phyloP scores from a whole-genome alignment of 176 grass and related monocot species.

The Ananas comosus region DNA sequence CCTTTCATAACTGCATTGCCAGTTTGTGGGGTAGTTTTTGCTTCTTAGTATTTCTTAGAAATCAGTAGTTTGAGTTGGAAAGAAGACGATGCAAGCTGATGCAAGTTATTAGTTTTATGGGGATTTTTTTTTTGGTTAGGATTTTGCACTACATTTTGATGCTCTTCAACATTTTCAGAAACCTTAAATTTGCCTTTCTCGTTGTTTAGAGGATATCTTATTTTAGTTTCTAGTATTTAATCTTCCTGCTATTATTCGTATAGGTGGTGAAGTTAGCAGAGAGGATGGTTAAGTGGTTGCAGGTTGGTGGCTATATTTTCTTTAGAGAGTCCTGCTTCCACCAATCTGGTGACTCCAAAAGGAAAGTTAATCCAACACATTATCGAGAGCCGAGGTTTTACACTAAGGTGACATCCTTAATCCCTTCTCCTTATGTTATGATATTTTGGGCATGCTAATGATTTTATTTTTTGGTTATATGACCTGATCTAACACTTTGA shows the following conservation, averaged over 20 bases:
- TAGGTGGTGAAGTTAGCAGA: constrained; percentile 68
- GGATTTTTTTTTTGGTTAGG: not conserved
- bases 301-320: constrained; percentile 79
- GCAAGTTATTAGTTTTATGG: not conserved
- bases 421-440: not conserved
- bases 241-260: constrained; percentile 8
- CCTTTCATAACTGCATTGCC: not conserved
- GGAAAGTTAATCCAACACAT: constrained; percentile 93
- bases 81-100: not conserved
- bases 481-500: not conserved
- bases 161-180: not conserved
- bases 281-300: constrained; percentile 76
- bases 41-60: not conserved
- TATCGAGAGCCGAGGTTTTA: constrained; percentile 94
- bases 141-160: not conserved
- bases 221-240: not conserved
- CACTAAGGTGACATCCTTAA: constrained; percentile 49
- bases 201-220: not conserved
- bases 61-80: not conserved
- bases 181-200: not conserved
- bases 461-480: not conserved
- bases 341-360: constrained; percentile 91
- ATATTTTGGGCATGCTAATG: not conserved
- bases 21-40: not conserved
- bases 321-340: constrained; percentile 98